phyloP scores from a whole-genome alignment of 2,329 filamentous ascomycete genomes.

The Periconia macrospinosa region DNA sequence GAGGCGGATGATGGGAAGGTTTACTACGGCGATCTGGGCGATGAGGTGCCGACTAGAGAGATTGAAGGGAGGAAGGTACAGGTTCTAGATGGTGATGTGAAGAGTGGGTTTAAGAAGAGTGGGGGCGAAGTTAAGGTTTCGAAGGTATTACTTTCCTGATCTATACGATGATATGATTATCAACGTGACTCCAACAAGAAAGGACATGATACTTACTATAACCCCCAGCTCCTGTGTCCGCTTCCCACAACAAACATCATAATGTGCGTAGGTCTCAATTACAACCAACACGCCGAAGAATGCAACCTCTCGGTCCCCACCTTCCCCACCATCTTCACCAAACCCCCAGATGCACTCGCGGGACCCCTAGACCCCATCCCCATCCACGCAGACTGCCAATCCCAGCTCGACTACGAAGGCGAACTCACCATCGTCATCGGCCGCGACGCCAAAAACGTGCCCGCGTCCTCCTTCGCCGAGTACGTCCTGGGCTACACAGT shows the following conservation, averaged over 20 bases:
- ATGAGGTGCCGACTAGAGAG: slow-evolving; percentile 30
- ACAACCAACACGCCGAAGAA: slow-evolving; percentile 38
- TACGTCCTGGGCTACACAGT: slow-evolving; percentile 67
- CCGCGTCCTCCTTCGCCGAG: slow-evolving; percentile 58
- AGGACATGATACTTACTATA: neutral
- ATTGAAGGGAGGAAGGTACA: slow-evolving; percentile 35
- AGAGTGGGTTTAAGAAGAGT: slow-evolving; percentile 33
- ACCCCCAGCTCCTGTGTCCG: slow-evolving; percentile 28
- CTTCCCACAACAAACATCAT: slow-evolving; percentile 32
- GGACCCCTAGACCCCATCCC: slow-evolving; percentile 33
- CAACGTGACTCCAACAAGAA: neutral
- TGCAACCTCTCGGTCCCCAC: slow-evolving; percentile 33
- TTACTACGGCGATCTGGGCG: slow-evolving; percentile 35
- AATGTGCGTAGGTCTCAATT: slow-evolving; percentile 41
- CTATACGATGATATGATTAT: neutral
- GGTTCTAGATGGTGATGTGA: slow-evolving; percentile 31
- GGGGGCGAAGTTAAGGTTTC: slow-evolving; percentile 26
- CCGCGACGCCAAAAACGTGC: slow-evolving; percentile 39
- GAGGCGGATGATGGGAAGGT: slow-evolving; percentile 30
- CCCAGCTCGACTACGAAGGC: slow-evolving; percentile 41
- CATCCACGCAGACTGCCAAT: slow-evolving; percentile 35
- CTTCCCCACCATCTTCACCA: slow-evolving; percentile 40
- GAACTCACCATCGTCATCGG: slow-evolving; percentile 41
- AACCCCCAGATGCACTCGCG: slow-evolving; percentile 38
- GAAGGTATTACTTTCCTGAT: slow-evolving; percentile 16